Evolutionary conservation across 1,139 yeast genomes (phyloP).

Genomic region (Yarrowia galli): DNA sequence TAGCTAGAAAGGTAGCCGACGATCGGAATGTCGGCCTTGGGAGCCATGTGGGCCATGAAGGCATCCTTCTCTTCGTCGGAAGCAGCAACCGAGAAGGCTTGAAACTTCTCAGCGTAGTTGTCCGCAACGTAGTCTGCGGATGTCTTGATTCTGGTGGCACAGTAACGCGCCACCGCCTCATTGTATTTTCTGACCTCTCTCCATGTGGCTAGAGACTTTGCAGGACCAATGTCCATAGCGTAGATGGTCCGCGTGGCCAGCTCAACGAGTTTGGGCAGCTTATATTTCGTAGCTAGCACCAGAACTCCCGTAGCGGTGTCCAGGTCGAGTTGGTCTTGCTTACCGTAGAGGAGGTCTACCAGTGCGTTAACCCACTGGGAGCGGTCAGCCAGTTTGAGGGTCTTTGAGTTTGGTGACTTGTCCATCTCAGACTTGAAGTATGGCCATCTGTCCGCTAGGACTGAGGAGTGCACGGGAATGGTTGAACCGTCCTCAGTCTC

Average conservation of each 20-base stretch:
- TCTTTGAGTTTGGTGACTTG: background rate
- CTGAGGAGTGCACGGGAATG: too few species aligned
- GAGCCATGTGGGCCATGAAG: background rate
- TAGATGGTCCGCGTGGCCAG: background rate
- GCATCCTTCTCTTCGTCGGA: background rate
- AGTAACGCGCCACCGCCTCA: background rate
- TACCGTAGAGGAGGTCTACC: too few species aligned
- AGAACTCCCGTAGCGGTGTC: background rate
- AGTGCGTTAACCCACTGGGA: too few species aligned
- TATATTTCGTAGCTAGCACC: background rate
- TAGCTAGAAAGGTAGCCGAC: too few species aligned
- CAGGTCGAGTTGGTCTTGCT: too few species aligned
- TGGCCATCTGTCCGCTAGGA: too few species aligned
- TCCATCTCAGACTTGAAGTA: too few species aligned
- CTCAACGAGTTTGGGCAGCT: background rate
- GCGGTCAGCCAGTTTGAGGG: background rate
- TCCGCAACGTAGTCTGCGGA: background rate
- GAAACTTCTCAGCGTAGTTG: background rate
- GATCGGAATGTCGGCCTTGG: background rate
- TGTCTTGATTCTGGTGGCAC: background rate
- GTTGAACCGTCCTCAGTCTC: background rate
- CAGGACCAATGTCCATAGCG: background rate
- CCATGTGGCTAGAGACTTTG: background rate
- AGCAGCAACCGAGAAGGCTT: background rate
- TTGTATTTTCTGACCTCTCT: background rate